Evolutionary conservation across 75 land plant genomes (phyloP), one percentile per base, ranked within the genome.

Genomic region (Cupressus sempervirens): DNA sequence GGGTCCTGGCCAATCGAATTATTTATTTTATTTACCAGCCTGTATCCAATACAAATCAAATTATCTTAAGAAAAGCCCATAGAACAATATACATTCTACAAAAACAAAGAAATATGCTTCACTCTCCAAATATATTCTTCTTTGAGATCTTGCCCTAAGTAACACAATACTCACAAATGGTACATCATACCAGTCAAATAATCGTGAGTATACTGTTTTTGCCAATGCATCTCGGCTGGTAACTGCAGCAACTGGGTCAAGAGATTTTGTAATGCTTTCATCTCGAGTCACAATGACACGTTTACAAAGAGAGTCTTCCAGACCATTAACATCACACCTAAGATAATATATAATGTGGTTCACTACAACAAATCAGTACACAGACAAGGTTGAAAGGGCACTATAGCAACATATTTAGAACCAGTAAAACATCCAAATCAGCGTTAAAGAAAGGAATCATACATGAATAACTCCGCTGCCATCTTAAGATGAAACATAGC

Each of bases 1-100:
- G 98, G 97, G 85, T 98, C 99, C 87, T 98, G 99, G 50, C 99
- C 99, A 83, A 98, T 98, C 38, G 98, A 96, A 87, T 74, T 91
- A 80, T 98, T 98, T 18, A 98, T 92, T 82, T 94, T 98, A 50
- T 96, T 92, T 77, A 98, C 99, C 85, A 98, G 89, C 99, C 99
- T 98, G 95, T 20, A 86, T 54, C 0, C 52, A 82, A 26, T 16
- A 32, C 15, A 29, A 52, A 18, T 23, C 32, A 12, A 14, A 76
- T 9, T 13, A 15, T 41, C 7, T 30, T 41, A 11, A 76, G 18
- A 0, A 7, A 0, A 9, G 48, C 48, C 48, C 48, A 0, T 41
- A 26, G 52, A 32, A 20, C 32, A 77, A 43, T 26, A 84, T 45
- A 48, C 9, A 82, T 68, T 76, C 68, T 84, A 0, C 7, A 79